Evolutionary conservation across 2,329 filamentous ascomycete species (phyloP), one percentile per base, ranked within the genome.

Genomic region (Apiospora malaysiana): DNA sequence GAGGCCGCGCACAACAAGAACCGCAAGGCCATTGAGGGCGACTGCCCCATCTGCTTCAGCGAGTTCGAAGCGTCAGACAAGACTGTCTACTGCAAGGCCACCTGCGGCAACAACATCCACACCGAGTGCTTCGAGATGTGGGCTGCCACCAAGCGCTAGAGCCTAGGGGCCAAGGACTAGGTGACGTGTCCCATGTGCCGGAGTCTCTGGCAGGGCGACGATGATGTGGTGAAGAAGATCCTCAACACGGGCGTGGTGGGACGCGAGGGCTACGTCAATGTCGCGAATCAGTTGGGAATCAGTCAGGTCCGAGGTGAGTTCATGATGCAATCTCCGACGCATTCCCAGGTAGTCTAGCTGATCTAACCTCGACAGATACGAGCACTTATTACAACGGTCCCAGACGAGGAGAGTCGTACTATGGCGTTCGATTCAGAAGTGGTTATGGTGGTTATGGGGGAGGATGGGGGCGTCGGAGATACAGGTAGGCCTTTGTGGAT

Each of bases 121-220:
- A 79, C 81, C 43, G 75, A 82, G 56, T 90, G 88, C 73, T 87
- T 89, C 77, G 81, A 85, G 74, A 87, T 83, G 76, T 89, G 87
- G 88, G 85, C 85, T 0, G 77, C 78, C 10, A 86, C 83, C 45
- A 88, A 87, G 75, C 78, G 79, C n/a, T 78, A 75, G 74, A 76
- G 66, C 2, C 66, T 63, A 4, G 77, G 77, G 6, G 75, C 70
- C 12, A 66, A 71, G 5, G 76, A 74, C n/a, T 67, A 80, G 21
- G 84, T 88, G 21, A 90, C 88, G 0, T 92, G 90, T 74, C 90
- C 90, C 0, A 88, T 89, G 75, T 92, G 90, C 72, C 86, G 89
- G 16, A 87, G 86, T 16, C 76, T 78, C 0, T 92, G 90, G 90
- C 81, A 86, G 73, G 83, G 81, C 0, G 85, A 86, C 25, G 79